A percentile compares a stretch with the other conserved stretches of the same genome.
These are phyloP conservation scores for Fusarium albosuccineum DNA, from an alignment of 2,329 filamentous ascomycete species.

Conservation along the genomic window DNA sequence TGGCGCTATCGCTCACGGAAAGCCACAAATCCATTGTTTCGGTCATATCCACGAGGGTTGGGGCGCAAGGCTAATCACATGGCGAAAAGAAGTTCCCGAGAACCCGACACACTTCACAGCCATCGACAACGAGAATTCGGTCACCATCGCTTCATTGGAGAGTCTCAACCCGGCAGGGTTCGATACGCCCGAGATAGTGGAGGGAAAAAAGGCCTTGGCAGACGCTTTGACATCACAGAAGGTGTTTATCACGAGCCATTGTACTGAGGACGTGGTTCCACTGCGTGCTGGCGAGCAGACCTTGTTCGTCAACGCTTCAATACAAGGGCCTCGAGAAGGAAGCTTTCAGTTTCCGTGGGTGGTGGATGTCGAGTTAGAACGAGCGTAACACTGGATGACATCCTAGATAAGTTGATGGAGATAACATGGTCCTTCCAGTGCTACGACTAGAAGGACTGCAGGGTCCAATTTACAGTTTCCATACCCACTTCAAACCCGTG, in stretches of 20 bases:
- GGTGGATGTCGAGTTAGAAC: constrained; percentile 5
- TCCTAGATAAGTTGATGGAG: too few species aligned
- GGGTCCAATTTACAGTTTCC: too few species aligned
- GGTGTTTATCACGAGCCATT: constrained; percentile 19
- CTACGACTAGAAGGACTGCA: too few species aligned
- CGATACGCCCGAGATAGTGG: not conserved
- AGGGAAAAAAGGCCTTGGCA: not conserved
- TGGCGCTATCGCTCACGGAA: constrained; percentile 39
- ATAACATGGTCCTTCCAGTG: too few species aligned
- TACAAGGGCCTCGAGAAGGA: constrained; percentile 4
- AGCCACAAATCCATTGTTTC: constrained; percentile 53
- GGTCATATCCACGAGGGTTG: constrained; percentile 51
- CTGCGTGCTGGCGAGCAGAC: constrained; percentile 12
- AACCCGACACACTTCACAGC: constrained; percentile 59
- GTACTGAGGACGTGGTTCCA: not conserved
- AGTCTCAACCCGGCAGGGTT: not conserved
- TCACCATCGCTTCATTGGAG: constrained; percentile 51
- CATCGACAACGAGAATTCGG: constrained; percentile 60
- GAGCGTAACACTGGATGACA: too few species aligned
- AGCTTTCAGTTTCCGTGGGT: constrained; percentile 31
- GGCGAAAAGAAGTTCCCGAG: constrained; percentile 50
- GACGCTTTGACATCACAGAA: not conserved
- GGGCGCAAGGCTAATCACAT: constrained; percentile 60
- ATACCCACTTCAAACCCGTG: too few species aligned
- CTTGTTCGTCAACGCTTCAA: constrained; percentile 42